Evolutionary conservation across 306 rosid genomes (phyloP).

Genomic region (Cicer bijugum): DNA sequence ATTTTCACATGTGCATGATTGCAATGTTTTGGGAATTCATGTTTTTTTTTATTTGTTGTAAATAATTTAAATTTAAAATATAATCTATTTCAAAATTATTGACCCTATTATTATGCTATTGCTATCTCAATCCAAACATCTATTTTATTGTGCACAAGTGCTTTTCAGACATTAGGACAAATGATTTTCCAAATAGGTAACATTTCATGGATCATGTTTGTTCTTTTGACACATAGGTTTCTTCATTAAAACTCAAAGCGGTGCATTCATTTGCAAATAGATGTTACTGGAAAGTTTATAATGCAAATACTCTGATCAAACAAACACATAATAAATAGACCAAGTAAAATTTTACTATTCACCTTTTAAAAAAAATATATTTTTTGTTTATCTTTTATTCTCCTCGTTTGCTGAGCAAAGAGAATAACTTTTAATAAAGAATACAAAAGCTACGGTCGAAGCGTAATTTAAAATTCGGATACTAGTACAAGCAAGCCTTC

Average conservation of each 20-base stretch:
- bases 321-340: no score
- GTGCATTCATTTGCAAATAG: conserved; percentile 39
- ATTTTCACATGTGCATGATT: not conserved
- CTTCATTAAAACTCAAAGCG: conserved; percentile 40
- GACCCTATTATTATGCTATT: not conserved
- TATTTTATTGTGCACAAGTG: not conserved
- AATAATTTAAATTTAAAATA: not conserved
- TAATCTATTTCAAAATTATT: not conserved
- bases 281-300: conserved; percentile 2
- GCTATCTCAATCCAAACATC: not conserved
- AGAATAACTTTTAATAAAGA: conserved; percentile 35
- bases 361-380: no score
- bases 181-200: not conserved
- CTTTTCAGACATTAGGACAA: conserved; percentile 12
- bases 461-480: conserved; percentile 39
- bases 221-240: conserved; percentile 47
- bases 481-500: not conserved
- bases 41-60: not conserved
- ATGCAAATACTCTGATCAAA: no score
- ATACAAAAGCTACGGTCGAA: conserved; percentile 1
- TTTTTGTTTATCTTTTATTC: not conserved
- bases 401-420: conserved; percentile 37
- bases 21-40: conserved; percentile 18
- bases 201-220: conserved; percentile 4
- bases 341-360: no score